Conservation (phyloP, 106 monocot species). For the Dendrobium nobile region DNA sequence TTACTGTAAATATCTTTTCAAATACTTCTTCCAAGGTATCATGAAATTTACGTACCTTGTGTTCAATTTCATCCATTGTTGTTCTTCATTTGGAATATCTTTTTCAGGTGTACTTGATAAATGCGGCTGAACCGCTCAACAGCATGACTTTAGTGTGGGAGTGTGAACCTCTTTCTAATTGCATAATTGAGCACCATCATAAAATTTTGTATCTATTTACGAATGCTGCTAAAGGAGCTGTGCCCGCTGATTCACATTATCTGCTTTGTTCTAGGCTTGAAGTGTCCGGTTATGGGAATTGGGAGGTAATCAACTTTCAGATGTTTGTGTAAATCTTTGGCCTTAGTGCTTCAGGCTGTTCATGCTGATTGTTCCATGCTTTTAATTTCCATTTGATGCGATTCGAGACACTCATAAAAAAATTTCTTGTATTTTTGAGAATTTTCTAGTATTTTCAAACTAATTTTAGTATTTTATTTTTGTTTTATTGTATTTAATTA, state of each 20-base stretch:
- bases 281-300: constrained; percentile 33
- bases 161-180: constrained; percentile 60
- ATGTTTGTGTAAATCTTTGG: constrained; percentile 5
- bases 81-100: constrained; percentile 13
- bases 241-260: constrained; percentile 69
- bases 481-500: not conserved
- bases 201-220: constrained; percentile 83
- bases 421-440: not conserved
- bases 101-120: constrained; percentile 92
- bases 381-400: not conserved
- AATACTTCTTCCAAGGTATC: constrained; percentile 81
- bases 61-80: not conserved
- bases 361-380: not conserved
- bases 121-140: constrained; percentile 71
- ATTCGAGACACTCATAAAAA: too few relatives aligned
- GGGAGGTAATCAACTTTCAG: constrained; percentile 62
- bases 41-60: not conserved
- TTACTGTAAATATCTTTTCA: constrained; percentile 87
- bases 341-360: not conserved
- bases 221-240: constrained; percentile 58
- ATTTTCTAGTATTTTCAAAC: not conserved
- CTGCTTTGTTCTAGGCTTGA: constrained; percentile 44
- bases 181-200: constrained; percentile 81
- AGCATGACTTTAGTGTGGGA: constrained; percentile 76
- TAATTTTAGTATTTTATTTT: not conserved